Conservation (phyloP, 208 protist genomes). For the Trypanosoma melophagium region DNA sequence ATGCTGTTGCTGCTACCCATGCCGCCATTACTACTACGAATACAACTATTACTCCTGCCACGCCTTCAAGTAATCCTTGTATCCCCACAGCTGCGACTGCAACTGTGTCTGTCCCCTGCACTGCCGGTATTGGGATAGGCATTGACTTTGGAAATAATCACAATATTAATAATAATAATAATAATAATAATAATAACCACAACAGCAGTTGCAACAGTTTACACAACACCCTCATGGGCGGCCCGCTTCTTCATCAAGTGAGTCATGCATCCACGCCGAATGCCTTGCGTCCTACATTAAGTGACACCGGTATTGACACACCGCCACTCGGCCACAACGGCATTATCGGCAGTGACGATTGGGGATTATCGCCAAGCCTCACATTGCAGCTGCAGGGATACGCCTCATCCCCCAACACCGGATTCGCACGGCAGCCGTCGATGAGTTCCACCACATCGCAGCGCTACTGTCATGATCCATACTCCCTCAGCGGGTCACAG, state of each 20-base stretch:
- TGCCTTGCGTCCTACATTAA: neutral
- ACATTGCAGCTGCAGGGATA: neutral
- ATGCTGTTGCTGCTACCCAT: neutral
- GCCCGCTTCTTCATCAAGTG: neutral
- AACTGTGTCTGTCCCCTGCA: neutral
- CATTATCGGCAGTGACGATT: constrained; percentile 1
- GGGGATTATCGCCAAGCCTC: neutral
- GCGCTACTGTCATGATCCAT: constrained; percentile 29
- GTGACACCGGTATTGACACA: neutral
- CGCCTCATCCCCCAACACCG: neutral
- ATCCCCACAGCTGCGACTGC: neutral
- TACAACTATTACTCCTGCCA: neutral
- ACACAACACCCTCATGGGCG: too few relatives aligned
- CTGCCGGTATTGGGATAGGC: neutral
- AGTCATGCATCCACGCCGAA: neutral
- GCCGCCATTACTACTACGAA: neutral
- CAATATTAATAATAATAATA: too few relatives aligned
- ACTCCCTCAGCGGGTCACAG: constrained; percentile 28
- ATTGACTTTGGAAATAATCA: too few relatives aligned
- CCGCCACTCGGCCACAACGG: constrained; percentile 3
- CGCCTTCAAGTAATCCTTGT: neutral
- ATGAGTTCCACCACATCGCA: neutral
- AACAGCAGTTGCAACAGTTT: too few relatives aligned
- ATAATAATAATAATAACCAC: too few relatives aligned
- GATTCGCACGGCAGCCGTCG: neutral